These are phyloP conservation scores for Sordariomycetes sp. DNA, from an alignment of 2,329 filamentous ascomycete species.

Conservation along the genomic window DNA sequence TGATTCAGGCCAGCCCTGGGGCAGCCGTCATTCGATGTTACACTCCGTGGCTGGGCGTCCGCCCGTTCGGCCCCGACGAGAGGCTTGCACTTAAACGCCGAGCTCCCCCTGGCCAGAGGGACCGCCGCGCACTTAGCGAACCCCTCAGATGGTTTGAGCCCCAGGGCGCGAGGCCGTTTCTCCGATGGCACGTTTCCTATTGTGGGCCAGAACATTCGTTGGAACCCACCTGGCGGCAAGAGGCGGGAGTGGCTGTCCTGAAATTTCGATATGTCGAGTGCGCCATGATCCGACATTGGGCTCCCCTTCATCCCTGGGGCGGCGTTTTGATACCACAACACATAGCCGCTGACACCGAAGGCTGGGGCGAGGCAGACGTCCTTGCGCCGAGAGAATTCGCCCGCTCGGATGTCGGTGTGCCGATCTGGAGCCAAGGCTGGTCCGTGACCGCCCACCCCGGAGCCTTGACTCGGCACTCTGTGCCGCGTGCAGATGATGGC, in stretches of 20 bases:
- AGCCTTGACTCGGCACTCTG: slow-evolving; percentile 3
- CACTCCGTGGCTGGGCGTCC: background rate
- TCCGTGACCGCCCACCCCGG: background rate
- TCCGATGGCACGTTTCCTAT: too few relatives aligned
- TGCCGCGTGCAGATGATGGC: slow-evolving; percentile 5
- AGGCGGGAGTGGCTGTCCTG: too few relatives aligned
- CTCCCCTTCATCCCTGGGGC: too few relatives aligned
- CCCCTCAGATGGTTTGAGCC: background rate
- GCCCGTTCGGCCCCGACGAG: background rate
- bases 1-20: too few relatives aligned
- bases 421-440: background rate
- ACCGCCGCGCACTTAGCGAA: background rate
- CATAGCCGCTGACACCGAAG: background rate
- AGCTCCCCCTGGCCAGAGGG: background rate
- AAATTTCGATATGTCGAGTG: too few relatives aligned
- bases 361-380: background rate
- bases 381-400: background rate
- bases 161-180: too few relatives aligned
- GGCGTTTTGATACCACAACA: too few relatives aligned
- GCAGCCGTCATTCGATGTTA: background rate
- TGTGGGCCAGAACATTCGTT: too few relatives aligned
- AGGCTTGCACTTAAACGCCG: background rate
- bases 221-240: too few relatives aligned
- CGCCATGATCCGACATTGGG: too few relatives aligned
- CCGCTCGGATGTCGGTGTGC: background rate